Percentiles rank a stretch among this genome's conserved stretches.
These are phyloP conservation scores for Kazachstania martiniae DNA, from an alignment of 805 yeast species.

Conservation along the genomic window DNA sequence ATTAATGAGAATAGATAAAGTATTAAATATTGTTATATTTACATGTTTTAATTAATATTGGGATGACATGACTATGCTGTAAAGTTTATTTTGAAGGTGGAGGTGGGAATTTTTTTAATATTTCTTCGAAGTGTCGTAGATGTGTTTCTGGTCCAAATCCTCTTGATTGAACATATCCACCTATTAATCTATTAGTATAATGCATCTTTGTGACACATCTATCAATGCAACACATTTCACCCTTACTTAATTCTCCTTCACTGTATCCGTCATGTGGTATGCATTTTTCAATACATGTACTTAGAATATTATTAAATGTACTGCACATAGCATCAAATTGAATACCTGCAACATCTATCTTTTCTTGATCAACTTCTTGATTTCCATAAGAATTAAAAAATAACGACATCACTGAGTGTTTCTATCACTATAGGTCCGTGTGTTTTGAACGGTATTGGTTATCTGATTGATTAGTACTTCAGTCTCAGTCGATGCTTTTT, in stretches of 20 bases:
- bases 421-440: neutral
- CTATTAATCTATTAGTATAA: constrained; percentile 54
- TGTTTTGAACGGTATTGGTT: neutral
- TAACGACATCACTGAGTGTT: constrained; percentile 41
- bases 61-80: too few species aligned
- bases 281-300: constrained; percentile 65
- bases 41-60: too few species aligned
- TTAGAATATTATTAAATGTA: constrained; percentile 45
- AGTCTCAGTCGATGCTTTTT: too few species aligned
- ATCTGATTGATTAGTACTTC: neutral
- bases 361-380: constrained; percentile 48
- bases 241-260: constrained; percentile 75
- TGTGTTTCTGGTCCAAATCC: constrained; percentile 38
- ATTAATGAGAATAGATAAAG: too few species aligned
- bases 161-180: constrained; percentile 37
- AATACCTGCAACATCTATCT: constrained; percentile 50
- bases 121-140: constrained; percentile 25
- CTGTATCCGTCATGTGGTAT: constrained; percentile 68
- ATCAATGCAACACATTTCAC: constrained; percentile 73
- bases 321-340: constrained; percentile 57
- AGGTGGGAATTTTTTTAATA: neutral
- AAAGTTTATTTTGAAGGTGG: too few species aligned
- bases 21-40: too few species aligned
- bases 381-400: constrained; percentile 37
- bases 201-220: constrained; percentile 81